Evolutionary conservation across 2,329 filamentous ascomycete species (phyloP).

Genomic region (Phyllachora maydis): DNA sequence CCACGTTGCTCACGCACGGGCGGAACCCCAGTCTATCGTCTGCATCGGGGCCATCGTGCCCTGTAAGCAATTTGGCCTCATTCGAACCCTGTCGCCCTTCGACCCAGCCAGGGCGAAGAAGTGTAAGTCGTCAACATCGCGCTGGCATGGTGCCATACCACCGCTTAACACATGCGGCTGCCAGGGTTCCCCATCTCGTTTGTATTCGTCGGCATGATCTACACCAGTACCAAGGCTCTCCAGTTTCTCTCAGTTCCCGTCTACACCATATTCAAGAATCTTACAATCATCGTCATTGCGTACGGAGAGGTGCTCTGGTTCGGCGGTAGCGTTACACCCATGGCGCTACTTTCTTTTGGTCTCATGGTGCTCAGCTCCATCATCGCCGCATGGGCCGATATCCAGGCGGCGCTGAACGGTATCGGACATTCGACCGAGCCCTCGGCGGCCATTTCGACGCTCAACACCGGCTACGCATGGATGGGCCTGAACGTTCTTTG

Average conservation of each 20-base stretch:
- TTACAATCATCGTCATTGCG: slow-evolving; percentile 96
- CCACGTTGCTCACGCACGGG: not conserved
- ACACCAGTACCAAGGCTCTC: slow-evolving; percentile 87
- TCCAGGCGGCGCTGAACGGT: slow-evolving; percentile 59
- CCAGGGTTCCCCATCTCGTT: slow-evolving; percentile 91
- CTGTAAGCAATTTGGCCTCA: slow-evolving; percentile 65
- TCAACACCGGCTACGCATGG: slow-evolving; percentile 93
- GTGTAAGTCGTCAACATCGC: slow-evolving; percentile 40
- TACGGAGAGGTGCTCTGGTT: slow-evolving; percentile 99
- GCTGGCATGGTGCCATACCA: no score
- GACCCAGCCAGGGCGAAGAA: slow-evolving; percentile 77
- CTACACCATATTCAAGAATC: slow-evolving; percentile 99
- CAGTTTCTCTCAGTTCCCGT: slow-evolving; percentile 95
- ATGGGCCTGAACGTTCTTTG: slow-evolving; percentile 96
- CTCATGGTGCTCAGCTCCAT: slow-evolving; percentile 92
- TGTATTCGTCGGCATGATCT: slow-evolving; percentile 97
- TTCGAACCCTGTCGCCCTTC: slow-evolving; percentile 64
- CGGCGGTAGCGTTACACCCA: slow-evolving; percentile 70
- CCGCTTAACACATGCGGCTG: no score
- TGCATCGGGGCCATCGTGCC: slow-evolving; percentile 69
- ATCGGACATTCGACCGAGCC: slow-evolving; percentile 36
- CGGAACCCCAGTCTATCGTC: slow-evolving; percentile 53
- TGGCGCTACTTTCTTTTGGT: slow-evolving; percentile 83
- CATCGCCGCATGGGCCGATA: slow-evolving; percentile 93
- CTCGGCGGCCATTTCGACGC: slow-evolving; percentile 59